A percentile compares a stretch with the other conserved stretches of the same genome.
phyloP scores from a whole-genome alignment of 345 rosid genomes.

The Citrus inodora region DNA sequence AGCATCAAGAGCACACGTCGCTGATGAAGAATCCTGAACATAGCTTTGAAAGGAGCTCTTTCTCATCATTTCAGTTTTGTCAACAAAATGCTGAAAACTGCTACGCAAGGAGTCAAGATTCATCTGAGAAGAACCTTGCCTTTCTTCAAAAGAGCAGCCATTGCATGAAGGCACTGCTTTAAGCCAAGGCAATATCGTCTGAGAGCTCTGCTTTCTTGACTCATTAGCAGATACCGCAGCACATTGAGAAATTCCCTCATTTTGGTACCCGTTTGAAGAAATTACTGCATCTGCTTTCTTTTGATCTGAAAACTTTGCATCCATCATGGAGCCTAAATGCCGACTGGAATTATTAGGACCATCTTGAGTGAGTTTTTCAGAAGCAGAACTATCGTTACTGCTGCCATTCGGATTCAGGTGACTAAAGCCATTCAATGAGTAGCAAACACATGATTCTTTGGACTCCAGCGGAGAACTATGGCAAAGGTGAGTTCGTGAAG shows the following conservation, averaged over 20 bases:
- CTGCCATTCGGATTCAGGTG: slow-evolving; percentile 16
- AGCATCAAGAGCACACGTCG: slow-evolving; percentile 27
- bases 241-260: slow-evolving; percentile 10
- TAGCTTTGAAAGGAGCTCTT: slow-evolving; percentile 23
- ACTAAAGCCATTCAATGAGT: slow-evolving; percentile 17
- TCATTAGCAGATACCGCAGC: slow-evolving; percentile 5
- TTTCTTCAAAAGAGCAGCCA: slow-evolving; percentile 26
- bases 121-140: slow-evolving; percentile 34
- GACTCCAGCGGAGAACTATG: slow-evolving; percentile 37
- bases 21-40: slow-evolving; percentile 35
- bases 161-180: slow-evolving; percentile 24
- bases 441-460: slow-evolving; percentile 26
- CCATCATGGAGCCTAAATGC: slow-evolving; percentile 17
- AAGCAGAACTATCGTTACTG: slow-evolving; percentile 20
- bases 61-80: slow-evolving; percentile 25
- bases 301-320: slow-evolving; percentile 33
- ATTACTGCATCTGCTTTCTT: slow-evolving; percentile 30
- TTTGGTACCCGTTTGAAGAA: slow-evolving; percentile 17
- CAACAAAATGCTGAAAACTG: slow-evolving; percentile 24
- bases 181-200: slow-evolving; percentile 48
- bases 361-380: slow-evolving; percentile 14
- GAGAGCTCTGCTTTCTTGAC: slow-evolving; percentile 15
- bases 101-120: slow-evolving; percentile 29
- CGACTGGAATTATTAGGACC: slow-evolving; percentile 7
- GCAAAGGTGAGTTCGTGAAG: slow-evolving; percentile 29